Evolutionary conservation across 148 eudicot species (phyloP).

Genomic region (Amaranthus palmeri): DNA sequence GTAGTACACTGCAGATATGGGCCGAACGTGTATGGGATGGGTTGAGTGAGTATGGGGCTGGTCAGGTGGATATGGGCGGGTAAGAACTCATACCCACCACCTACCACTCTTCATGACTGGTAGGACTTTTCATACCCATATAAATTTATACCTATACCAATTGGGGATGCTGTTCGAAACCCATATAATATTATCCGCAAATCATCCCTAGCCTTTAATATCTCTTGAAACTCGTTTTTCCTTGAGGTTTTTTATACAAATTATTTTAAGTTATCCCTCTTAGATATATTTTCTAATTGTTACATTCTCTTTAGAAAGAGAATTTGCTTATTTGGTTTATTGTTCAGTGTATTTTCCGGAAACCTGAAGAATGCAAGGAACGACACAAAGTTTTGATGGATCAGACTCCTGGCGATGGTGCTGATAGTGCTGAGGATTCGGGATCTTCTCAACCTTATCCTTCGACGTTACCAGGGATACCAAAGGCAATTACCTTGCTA

Average conservation of each 20-base stretch:
- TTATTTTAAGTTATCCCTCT: neutral
- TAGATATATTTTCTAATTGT: neutral
- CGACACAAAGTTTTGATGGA: conserved; percentile 72
- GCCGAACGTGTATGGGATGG: no score
- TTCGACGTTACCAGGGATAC: conserved; percentile 93
- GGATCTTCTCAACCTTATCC: conserved; percentile 89
- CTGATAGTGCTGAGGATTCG: conserved; percentile 94
- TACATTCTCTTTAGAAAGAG: neutral
- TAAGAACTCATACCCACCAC: no score
- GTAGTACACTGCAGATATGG: no score
- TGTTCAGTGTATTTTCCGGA: conserved; percentile 68
- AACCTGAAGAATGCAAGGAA: conserved; percentile 87
- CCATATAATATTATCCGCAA: no score
- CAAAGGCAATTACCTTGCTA: conserved; percentile 51
- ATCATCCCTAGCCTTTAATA: neutral
- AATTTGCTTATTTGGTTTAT: conserved; percentile 8
- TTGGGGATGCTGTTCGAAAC: no score
- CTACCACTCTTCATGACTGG: no score
- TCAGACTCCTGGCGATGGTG: conserved; percentile 78
- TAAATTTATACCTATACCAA: no score
- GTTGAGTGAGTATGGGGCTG: no score
- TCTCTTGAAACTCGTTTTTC: neutral
- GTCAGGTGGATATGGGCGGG: no score
- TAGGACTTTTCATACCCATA: no score
- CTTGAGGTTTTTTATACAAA: neutral